phyloP scores from a whole-genome alignment of 2,329 filamentous ascomycete genomes.

The Exophiala viscosa region DNA sequence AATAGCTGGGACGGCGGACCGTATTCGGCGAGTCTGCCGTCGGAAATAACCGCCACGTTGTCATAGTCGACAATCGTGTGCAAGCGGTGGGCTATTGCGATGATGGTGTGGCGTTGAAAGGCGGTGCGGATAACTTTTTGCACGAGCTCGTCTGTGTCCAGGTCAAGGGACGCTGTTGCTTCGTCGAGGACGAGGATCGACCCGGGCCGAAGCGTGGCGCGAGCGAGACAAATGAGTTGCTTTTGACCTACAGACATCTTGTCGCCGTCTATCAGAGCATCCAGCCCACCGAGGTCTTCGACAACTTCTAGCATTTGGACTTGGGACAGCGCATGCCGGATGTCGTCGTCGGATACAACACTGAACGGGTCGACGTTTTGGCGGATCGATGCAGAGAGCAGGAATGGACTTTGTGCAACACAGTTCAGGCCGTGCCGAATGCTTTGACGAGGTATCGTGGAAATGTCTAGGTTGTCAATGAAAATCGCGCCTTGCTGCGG shows the following conservation, averaged over 20 bases:
- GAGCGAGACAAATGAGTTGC: slow-evolving; percentile 61
- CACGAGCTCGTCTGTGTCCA: slow-evolving; percentile 54
- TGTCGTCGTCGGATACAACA: slow-evolving; percentile 37
- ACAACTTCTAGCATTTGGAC: slow-evolving; percentile 44
- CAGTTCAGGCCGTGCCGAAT: slow-evolving; percentile 30
- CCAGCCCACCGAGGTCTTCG: slow-evolving; percentile 37
- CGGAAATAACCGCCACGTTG: slow-evolving; percentile 54
- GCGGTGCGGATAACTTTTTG: slow-evolving; percentile 53
- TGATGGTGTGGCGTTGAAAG: slow-evolving; percentile 56
- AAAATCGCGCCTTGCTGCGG: slow-evolving; percentile 27
- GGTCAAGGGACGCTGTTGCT: slow-evolving; percentile 49
- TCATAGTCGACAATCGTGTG: slow-evolving; percentile 62
- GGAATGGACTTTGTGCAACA: slow-evolving; percentile 36
- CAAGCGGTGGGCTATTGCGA: slow-evolving; percentile 55
- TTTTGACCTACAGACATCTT: slow-evolving; percentile 57
- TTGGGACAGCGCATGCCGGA: slow-evolving; percentile 44
- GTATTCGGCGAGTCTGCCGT: slow-evolving; percentile 10
- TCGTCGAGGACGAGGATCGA: slow-evolving; percentile 46
- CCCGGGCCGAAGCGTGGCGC: slow-evolving; percentile 52
- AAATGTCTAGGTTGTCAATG: slow-evolving; percentile 30
- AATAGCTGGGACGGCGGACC: slow-evolving; percentile 28
- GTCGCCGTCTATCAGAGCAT: slow-evolving; percentile 44
- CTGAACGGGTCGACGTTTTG: slow-evolving; percentile 46
- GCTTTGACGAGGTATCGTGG: slow-evolving; percentile 18
- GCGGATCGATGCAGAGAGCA: slow-evolving; percentile 40